Evolutionary conservation across 2,329 filamentous ascomycete species (phyloP).

Genomic region (Fusarium sarcochroum): DNA sequence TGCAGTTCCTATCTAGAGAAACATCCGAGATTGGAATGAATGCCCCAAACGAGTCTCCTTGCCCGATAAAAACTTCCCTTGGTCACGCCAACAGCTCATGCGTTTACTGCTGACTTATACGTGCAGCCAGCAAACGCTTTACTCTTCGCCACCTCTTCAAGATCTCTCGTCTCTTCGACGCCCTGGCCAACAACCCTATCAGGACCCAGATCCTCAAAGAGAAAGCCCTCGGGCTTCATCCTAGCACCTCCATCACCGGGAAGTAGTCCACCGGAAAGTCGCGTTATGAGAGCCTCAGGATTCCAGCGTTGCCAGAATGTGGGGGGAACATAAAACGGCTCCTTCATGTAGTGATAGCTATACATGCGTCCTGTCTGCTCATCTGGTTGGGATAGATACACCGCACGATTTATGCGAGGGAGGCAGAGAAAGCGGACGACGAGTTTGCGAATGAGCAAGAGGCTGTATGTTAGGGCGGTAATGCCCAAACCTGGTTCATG

Average conservation of each 20-base stretch:
- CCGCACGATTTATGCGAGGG: conserved; percentile 65
- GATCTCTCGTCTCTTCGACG: conserved; percentile 55
- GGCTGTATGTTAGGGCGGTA: conserved; percentile 58
- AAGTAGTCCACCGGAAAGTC: conserved; percentile 60
- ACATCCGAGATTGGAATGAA: neutral
- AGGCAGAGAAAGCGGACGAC: conserved; percentile 70
- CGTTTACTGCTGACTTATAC: conserved; percentile 43
- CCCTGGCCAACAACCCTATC: conserved; percentile 66
- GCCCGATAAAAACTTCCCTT: neutral
- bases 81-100: neutral
- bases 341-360: conserved; percentile 66
- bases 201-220: conserved; percentile 74
- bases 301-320: conserved; percentile 75
- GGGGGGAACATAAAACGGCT: conserved; percentile 75
- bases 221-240: conserved; percentile 65
- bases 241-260: conserved; percentile 58
- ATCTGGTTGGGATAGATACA: conserved; percentile 63
- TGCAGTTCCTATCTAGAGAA: neutral
- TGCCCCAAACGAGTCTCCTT: neutral
- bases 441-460: conserved; percentile 68
- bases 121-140: conserved; percentile 61
- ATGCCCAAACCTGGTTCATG: conserved; percentile 59
- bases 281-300: conserved; percentile 64
- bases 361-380: conserved; percentile 67
- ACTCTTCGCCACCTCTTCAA: conserved; percentile 51